Base-by-base conservation (phyloP, 208 protist genomes). In the Entamoeba dispar region DNA sequence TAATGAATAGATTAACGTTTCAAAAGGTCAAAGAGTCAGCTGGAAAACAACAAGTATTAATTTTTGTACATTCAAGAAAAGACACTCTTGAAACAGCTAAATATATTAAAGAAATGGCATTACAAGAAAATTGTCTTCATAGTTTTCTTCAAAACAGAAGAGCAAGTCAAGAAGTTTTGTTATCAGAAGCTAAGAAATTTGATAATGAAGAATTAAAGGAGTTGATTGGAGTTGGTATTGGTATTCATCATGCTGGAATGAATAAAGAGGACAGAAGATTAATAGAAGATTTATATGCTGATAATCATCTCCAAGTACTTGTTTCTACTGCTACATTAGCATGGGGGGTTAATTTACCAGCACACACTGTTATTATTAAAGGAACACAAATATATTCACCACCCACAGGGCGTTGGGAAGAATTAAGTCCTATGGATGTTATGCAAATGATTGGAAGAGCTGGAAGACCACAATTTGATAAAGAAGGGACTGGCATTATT, bases 291-390 rank as follows among this genome's bases (percentile, higher is more conserved):
- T 96, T 99, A n/a, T 99, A 99, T 95, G 96, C 94, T 0, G 96
- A 97, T 12, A 95, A 97, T 22, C 97, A 98, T 96, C 51, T 73
- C 3, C 91, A 95, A 92, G 97, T 99, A 5, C 96, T 99, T 3
- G 97, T 99, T 12, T 99, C 97, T 91, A 99, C 99, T 0, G 98
- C 98, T 0, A 99, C 99, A 17, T 96, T 99, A 2, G 99, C 99
- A n/a, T 99, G 99, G 99, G 99, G 99, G 94, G 99, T 99, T 3
- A 99, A 99, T 96, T 93, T 99, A 57, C 99, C 99, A 0, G 98
- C 99, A 6, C 98, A 99, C 95, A 97, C 97, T 15, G 99, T 99
- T 31, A 99, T 99, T 93, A 99, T 99, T 94, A 99, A 99, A 94
- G 98, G 98, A n/a, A 99, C 99, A 3, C 52, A 98, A 93, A 96